Base-by-base conservation (phyloP, 441 rosid genomes). In the Adansonia gregorii region DNA sequence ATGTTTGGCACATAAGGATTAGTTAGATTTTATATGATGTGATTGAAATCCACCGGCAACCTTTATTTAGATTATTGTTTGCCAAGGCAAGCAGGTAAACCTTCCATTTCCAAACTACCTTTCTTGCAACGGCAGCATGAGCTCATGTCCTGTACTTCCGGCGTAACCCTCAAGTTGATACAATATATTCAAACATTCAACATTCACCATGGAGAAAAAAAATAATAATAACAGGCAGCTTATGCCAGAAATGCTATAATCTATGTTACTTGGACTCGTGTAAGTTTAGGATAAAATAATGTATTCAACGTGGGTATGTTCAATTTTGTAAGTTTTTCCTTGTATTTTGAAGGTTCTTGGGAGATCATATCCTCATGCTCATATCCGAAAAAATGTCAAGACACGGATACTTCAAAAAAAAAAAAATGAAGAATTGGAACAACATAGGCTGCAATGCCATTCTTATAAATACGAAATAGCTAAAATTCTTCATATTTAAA, bases 21-120 rank as follows among this genome's bases (percentile, higher is more conserved):
- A n/a, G 24, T 54, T 69, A 24, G 59, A 22, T 20, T 1, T 24
- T 15, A 1, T n/a, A 9, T 54, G 31, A 72, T 72, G 64, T 31
- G 48, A 35, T 54, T 17, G 49, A 17, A 54, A 72, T n/a, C 64
- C 51, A 35, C 63, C 31, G 0, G n/a, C 17, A 5, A 54, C 12
- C 35, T 31, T 54, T 52, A 15, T 45, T 43, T 46, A 45, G 60
- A 27, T 31, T 15, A 22, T 15, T 31, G 4, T 8, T 22, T 46
- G 76, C 51, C 19, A 64, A 46, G 10, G 10, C 20, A 35, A 35
- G 67, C 8, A 76, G 69, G 46, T 35, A 2, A 6, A 72, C 77
- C 67, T 56, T 49, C 72, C 56, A 66, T 54, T 27, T 55, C 73
- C 64, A 70, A 76, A 52, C 79, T 17, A 56, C 67, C 68, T 41